Base-by-base conservation (phyloP, 2,329 filamentous ascomycete genomes). In the Alternaria sp. region DNA sequence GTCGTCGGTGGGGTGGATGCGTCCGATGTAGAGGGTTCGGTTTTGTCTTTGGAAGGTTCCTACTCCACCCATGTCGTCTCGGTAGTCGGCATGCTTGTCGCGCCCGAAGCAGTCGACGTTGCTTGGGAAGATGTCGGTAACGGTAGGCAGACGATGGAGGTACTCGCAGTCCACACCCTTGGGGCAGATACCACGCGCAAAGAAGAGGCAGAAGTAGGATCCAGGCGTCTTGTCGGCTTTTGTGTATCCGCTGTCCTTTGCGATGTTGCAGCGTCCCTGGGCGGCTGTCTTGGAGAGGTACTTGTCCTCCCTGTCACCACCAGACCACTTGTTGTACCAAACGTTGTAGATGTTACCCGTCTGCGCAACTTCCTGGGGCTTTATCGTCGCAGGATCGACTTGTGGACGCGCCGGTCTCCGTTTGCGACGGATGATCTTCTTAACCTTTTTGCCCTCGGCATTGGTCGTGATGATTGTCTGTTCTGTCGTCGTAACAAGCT, bases 321-420 rank as follows among this genome's bases (percentile, higher is more conserved):
- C 95, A 1, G 90, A 91, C 94, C 94, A 98, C 81, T 97, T 98
- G 83, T 97, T 97, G 82, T 97, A 97, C 94, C 94, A 97, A 74
- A 97, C 96, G 80, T 99, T 99, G 85, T 95, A 99, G 60, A 94
- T 93, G 0, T 92, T 97, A 54, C 95, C 95, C 0, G 94, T 98
- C 74, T 98, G 94, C 2, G 92, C 92, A 16, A 94, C 93, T 4
- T 92, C 91, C 71, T 97, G 93, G 34, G 90, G 90, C 71, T 91
- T 92, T 81, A 97, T 87, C 44, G 90, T 90, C 41, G 90, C 89
- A 2, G 93, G 89, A 74, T 99, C 95, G 73, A 97, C 90, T 81
- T 99, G 95, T 0, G 92, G 91, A 60, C 94, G 89, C 48, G 95
- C 95, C 32, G 95, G 95, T 40, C 93, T 87, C 74, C 91, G 90